Evolutionary conservation across 1,284 basidiomycete genomes (phyloP).

Genomic region (Erythrobasidium hasegawianum): DNA sequence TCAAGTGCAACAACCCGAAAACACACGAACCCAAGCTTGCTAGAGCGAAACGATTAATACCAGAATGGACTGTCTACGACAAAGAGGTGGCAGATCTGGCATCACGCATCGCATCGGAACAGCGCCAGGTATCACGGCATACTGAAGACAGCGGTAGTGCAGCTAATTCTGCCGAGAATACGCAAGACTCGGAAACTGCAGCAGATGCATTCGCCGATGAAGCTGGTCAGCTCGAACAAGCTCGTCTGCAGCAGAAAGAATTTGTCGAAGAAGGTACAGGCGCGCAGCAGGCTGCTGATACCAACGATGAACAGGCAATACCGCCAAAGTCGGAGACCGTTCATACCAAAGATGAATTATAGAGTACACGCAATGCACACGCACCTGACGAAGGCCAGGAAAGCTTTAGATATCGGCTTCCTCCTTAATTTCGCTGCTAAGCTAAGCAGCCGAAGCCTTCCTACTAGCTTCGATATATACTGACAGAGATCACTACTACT

Average conservation of each 20-base stretch:
- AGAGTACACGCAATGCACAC: no score
- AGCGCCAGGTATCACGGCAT: background rate
- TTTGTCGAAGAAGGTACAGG: slow-evolving; percentile 34
- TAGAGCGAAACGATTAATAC: slow-evolving; percentile 80
- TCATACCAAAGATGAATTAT: background rate
- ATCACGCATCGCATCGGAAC: slow-evolving; percentile 39
- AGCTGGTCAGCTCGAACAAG: slow-evolving; percentile 30
- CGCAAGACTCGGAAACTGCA: background rate
- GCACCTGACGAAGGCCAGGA: no score
- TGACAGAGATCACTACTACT: no score
- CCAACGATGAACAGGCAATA: no score
- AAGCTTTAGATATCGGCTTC: no score
- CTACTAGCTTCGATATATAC: no score
- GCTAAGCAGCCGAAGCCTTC: no score
- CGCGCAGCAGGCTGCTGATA: background rate
- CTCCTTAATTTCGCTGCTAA: no score
- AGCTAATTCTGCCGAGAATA: background rate
- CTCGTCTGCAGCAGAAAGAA: slow-evolving; percentile 33
- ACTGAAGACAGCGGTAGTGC: background rate
- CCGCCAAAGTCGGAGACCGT: no score
- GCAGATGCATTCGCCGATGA: slow-evolving; percentile 33
- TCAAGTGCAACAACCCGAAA: slow-evolving; percentile 50
- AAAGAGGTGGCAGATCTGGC: slow-evolving; percentile 50
- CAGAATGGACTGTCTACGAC: slow-evolving; percentile 95
- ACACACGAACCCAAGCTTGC: slow-evolving; percentile 79